Base-by-base conservation (phyloP, 208 protist genomes). In the Herpetomonas muscarum region DNA sequence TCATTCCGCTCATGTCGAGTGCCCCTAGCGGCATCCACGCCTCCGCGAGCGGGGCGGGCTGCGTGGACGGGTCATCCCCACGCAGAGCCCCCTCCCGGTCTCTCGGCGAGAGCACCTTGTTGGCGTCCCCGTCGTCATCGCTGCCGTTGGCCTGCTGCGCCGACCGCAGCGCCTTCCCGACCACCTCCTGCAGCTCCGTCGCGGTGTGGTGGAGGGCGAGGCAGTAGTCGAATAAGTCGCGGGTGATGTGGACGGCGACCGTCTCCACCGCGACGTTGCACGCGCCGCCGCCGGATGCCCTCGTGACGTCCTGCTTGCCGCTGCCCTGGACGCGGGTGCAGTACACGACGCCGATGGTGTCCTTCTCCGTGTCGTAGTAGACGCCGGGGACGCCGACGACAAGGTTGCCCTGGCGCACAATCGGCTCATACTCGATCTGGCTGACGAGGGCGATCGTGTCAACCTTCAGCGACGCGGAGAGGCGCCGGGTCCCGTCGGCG, bases 371-470 rank as follows among this genome's bases (percentile, higher is more conserved):
- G 36, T 90, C 71, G 45, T 87, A 90, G 34, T 57, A 61, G 37
- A 92, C 57, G 25, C 61, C 50, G 0, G 85, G 84, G 9, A 89
- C 52, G 34, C 79, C 74, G 9, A 84, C 69, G 19, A 30, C 17
- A 0, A 92, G 30, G 55, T 87, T 89, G 26, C 81, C 88, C 24
- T 81, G 66, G 1, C 88, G 81, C 30, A 37, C 28, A 17, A 89
- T 36, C 26, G 84, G 88, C 62, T 94, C 88, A 48, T 84, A 81
- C 57, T 90, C 79, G 24, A 94, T 78, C 57, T 94, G 88, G 12
- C 72, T 84, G 26, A 92, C 63, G 21, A 87, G 19, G 2, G 85
- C 76, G 13, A 87, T 17, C 24, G 82, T 82, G 26, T 61, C 69
- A 9, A 92, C 24, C 13, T 58, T 75, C 21, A 87, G 55, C n/a